phyloP scores from a whole-genome alignment of 495 filamentous ascomycete genomes.

The Aspergillus sparsus region DNA sequence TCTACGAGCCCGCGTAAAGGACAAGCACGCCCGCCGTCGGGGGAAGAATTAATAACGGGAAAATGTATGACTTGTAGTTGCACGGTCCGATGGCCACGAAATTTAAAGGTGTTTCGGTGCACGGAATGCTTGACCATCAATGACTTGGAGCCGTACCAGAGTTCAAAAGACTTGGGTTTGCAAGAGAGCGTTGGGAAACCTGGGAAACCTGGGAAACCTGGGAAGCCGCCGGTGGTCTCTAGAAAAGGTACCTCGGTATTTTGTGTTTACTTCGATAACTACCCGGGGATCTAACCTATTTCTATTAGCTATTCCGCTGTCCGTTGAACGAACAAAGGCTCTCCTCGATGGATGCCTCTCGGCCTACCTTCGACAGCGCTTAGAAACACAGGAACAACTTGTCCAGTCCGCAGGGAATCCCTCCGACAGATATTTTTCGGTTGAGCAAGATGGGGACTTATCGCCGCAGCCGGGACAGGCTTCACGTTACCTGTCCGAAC shows the following conservation, averaged over 20 bases:
- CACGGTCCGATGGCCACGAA: slow-evolving; percentile 78
- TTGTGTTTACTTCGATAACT: slow-evolving; percentile 10
- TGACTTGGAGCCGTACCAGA: slow-evolving; percentile 61
- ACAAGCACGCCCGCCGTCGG: slow-evolving; percentile 25
- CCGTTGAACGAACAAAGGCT: slow-evolving; percentile 48
- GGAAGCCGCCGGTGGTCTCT: slow-evolving; percentile 16
- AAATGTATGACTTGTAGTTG: slow-evolving; percentile 83
- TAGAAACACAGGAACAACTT: slow-evolving; percentile 26
- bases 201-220: slow-evolving; percentile 18
- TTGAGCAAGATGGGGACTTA: slow-evolving; percentile 18
- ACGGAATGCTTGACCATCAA: slow-evolving; percentile 86
- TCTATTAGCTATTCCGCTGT: slow-evolving; percentile 39
- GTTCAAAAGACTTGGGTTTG: slow-evolving; percentile 23
- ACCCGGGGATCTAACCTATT: slow-evolving; percentile 11
- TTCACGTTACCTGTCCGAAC: slow-evolving; percentile 25
- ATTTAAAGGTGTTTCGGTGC: slow-evolving; percentile 76
- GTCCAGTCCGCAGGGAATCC: slow-evolving; percentile 19
- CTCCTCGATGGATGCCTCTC: slow-evolving; percentile 57
- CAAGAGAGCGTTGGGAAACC: slow-evolving; percentile 22
- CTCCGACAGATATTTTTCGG: slow-evolving; percentile 15
- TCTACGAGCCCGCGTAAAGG: slow-evolving; percentile 41
- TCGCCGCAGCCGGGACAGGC: slow-evolving; percentile 13
- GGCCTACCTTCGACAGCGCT: slow-evolving; percentile 47
- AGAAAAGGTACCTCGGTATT: slow-evolving; percentile 28
- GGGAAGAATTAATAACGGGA: slow-evolving; percentile 58